phyloP scores from a whole-genome alignment of 2,329 filamentous ascomycete genomes.

The Macroventuria anomochaeta region DNA sequence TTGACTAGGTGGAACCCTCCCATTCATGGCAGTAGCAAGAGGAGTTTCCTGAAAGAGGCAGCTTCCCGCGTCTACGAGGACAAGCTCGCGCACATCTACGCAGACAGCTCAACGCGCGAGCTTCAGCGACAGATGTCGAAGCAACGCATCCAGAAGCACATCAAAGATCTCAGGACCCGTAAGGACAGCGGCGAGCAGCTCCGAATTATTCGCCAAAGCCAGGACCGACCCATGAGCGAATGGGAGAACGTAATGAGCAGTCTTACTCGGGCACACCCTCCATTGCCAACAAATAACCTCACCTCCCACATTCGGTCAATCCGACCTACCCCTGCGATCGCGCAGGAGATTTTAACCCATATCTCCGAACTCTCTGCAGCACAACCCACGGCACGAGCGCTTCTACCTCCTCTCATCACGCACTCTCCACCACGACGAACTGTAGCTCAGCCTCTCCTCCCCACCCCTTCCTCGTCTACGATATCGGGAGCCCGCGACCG shows the following conservation, averaged over 20 bases:
- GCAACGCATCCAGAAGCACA: conserved; percentile 52
- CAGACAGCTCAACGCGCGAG: conserved; percentile 43
- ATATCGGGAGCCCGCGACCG: conserved; percentile 32
- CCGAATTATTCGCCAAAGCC: conserved; percentile 47
- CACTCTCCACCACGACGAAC: conserved; percentile 29
- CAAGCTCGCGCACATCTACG: conserved; percentile 49
- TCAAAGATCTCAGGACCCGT: conserved; percentile 51
- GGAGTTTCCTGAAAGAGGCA: conserved; percentile 66
- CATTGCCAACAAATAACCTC: conserved; percentile 29
- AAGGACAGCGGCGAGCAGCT: conserved; percentile 46
- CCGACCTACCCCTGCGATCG: conserved; percentile 26
- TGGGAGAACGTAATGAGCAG: conserved; percentile 47
- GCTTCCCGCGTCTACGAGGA: conserved; percentile 66
- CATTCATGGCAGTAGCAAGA: conserved; percentile 54
- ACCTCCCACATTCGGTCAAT: conserved; percentile 41
- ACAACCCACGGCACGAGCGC: conserved; percentile 3
- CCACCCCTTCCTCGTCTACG: conserved; percentile 40
- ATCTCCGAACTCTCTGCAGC: conserved; percentile 31
- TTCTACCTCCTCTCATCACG: conserved; percentile 20
- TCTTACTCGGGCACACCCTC: conserved; percentile 34
- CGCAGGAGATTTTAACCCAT: conserved; percentile 27
- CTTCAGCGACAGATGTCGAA: conserved; percentile 51
- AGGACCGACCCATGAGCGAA: conserved; percentile 51
- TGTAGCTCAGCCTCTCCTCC: conserved; percentile 40
- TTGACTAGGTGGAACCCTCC: conserved; percentile 64